These are phyloP conservation scores for Naumovozyma castellii DNA, from an alignment of 805 yeast species.

Conservation along the genomic window DNA sequence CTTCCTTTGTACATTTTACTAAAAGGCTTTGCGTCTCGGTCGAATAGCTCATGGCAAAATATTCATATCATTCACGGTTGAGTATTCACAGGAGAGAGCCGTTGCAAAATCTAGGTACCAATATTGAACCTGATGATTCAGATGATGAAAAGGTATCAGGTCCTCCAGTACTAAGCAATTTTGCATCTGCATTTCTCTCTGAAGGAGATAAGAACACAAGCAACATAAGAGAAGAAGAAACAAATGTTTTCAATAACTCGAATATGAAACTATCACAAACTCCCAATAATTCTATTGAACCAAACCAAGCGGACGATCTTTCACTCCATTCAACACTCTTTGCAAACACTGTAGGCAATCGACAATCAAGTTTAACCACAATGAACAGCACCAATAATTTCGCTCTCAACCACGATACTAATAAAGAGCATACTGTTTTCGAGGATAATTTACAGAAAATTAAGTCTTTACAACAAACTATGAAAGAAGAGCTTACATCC, in stretches of 20 bases:
- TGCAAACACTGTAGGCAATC: constrained; percentile 10
- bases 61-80: constrained; percentile 7
- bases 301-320: background rate
- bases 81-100: background rate
- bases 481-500: constrained; percentile 20
- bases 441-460: constrained; percentile 12
- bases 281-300: background rate
- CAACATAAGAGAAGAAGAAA: background rate
- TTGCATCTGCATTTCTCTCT: constrained; percentile 25
- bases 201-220: constrained; percentile 2
- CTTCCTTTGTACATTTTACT: background rate
- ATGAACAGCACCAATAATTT: constrained; percentile 9
- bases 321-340: constrained; percentile 18
- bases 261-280: background rate
- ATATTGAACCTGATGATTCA: constrained; percentile 5
- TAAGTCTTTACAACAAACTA: constrained; percentile 17
- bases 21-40: background rate
- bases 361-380: constrained; percentile 22
- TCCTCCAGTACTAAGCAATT: constrained; percentile 25
- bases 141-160: constrained; percentile 24
- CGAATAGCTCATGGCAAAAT: constrained; percentile 6
- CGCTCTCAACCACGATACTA: background rate
- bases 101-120: no score
- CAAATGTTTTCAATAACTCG: background rate
- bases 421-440: background rate